phyloP scores from a whole-genome alignment of 1,284 basidiomycete genomes.

The Rhodotorula sp. region DNA sequence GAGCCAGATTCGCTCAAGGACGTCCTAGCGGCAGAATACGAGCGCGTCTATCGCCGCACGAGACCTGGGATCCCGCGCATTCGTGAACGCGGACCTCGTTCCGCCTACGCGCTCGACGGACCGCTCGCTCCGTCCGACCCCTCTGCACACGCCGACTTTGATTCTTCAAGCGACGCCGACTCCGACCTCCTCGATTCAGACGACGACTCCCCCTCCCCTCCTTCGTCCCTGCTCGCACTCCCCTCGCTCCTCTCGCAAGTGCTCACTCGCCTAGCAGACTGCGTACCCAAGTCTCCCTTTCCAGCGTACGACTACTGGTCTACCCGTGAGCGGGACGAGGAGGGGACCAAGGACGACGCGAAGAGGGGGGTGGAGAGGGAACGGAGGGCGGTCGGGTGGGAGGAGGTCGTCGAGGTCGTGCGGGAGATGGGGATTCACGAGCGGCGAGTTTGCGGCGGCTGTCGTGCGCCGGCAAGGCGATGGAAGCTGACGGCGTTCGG shows the following conservation, averaged over 20 bases:
- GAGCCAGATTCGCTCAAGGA: no score
- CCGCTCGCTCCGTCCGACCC: slow-evolving; percentile 1
- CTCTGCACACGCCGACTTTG: neutral
- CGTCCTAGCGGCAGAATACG: no score
- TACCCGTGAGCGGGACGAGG: neutral
- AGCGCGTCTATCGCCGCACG: no score
- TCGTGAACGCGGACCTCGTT: neutral
- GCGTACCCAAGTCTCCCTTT: slow-evolving; percentile 12
- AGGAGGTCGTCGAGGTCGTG: slow-evolving; percentile 17
- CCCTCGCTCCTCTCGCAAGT: neutral
- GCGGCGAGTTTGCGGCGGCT: neutral
- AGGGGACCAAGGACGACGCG: neutral
- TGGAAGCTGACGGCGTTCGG: neutral
- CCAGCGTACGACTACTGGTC: slow-evolving; percentile 13
- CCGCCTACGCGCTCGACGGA: slow-evolving; percentile 12
- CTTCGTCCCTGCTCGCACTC: neutral
- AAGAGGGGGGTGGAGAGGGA: neutral
- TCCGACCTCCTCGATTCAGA: neutral
- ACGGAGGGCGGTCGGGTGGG: slow-evolving; percentile 3
- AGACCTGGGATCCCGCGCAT: no score
- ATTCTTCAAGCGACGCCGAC: neutral
- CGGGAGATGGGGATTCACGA: slow-evolving; percentile 5
- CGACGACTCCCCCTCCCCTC: neutral
- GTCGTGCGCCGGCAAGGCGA: no score
- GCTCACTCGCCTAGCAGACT: slow-evolving; percentile 9